phyloP scores from a whole-genome alignment of 1,284 basidiomycete genomes.

The Ganoderma boninense region DNA sequence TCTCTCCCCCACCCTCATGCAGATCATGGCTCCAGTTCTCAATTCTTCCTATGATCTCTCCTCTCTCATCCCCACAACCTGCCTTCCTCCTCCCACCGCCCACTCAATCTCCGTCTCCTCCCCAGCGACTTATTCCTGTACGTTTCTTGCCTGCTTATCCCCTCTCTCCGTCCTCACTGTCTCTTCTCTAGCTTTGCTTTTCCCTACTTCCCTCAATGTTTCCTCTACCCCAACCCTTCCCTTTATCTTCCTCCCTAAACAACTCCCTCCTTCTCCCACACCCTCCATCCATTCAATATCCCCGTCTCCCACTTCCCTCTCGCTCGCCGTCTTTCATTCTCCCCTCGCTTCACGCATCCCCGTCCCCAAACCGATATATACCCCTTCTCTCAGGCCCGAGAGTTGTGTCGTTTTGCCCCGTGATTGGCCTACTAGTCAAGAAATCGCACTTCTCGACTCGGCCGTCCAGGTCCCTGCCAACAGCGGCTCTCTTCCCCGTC shows the following conservation, averaged over 20 bases:
- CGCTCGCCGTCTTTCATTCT: constrained; percentile 30
- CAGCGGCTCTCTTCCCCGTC: constrained; percentile 13
- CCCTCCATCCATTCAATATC: constrained; percentile 23
- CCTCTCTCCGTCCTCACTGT: not conserved
- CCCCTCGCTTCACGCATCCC: constrained; percentile 20
- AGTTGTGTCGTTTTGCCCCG: constrained; percentile 27
- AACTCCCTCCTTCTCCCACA: constrained; percentile 16
- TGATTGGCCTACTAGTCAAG: constrained; percentile 18
- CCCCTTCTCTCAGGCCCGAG: constrained; percentile 21
- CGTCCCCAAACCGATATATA: constrained; percentile 29
- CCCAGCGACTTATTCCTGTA: constrained; percentile 20
- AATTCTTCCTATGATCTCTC: constrained; percentile 30
- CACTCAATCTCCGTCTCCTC: not conserved
- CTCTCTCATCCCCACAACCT: not conserved
- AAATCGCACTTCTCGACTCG: not conserved
- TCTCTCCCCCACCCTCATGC: constrained; percentile 35
- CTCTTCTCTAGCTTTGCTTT: constrained; percentile 26
- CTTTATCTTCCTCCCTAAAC: constrained; percentile 22
- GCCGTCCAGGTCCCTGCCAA: constrained; percentile 26
- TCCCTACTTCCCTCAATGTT: constrained; percentile 34
- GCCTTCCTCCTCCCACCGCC: not conserved
- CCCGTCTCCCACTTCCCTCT: constrained; percentile 25
- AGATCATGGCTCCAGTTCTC: constrained; percentile 38
- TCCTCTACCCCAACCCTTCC: constrained; percentile 20
- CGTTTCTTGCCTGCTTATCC: constrained; percentile 8